Evolutionary conservation across 139 green algal genomes (phyloP), one percentile per base, ranked within the genome.

Genomic region (Gonium pectorale): DNA sequence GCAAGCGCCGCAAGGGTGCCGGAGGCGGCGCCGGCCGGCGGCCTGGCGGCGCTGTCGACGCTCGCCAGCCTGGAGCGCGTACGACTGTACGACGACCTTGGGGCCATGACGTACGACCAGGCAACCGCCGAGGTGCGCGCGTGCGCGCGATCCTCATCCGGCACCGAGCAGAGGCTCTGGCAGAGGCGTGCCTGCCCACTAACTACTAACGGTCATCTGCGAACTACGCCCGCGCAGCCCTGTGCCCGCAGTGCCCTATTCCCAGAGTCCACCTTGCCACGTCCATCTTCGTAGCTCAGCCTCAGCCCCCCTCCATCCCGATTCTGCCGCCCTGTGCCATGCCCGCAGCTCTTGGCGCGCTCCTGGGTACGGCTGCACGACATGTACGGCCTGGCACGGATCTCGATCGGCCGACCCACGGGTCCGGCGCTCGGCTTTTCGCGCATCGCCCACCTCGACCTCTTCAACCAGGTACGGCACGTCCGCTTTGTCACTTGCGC

Each of bases 381-480:
- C 75, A 54, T 82, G 1, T 82, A 82, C 59, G 40, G 71, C 17
- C 59, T 82, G 40, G 75, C 59, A 2, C 17, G 31, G 3, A 56
- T 81, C 26, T 40, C 73, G 0, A 40, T 81, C 17, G 8, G 24
- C 46, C 73, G 33, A 37, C 37, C 51, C 24, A 13, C 51, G n/a
- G n/a, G n/a, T n/a, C n/a, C n/a, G n/a, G n/a, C 33, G 51, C 33
- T 9, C 56, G 62, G 24, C 24, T 66, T 9, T 44, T 46, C 37
- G 11, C 67, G 67, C 24, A 15, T 73, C 11, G 59, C 75, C 31
- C 75, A 82, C 29, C 75, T 82, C 19, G 75, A 82, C 59, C 75
- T 82, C 15, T 82, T 82, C 59, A 82, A 82, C 75, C 75, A 82
- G 59, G 75, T 82, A 51, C 1, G 71, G 60, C 60, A 40, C 4